phyloP scores from a whole-genome alignment of 306 rosid genomes.

The Boehmeria nivea region DNA sequence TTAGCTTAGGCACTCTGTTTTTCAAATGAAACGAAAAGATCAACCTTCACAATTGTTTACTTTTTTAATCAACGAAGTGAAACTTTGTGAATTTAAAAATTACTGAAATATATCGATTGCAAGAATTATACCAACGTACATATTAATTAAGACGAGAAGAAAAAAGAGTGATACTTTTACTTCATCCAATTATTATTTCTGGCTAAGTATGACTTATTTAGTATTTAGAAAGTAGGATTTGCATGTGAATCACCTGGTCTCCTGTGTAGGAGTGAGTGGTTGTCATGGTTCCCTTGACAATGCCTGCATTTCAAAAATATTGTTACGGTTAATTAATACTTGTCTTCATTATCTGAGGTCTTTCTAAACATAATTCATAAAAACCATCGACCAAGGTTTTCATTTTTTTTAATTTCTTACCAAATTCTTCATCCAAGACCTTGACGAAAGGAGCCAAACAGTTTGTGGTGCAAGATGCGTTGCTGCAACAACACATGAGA shows the following conservation, averaged over 20 bases:
- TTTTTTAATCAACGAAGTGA: too few relatives aligned
- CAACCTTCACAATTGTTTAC: too few relatives aligned
- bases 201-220: not conserved
- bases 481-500: constrained; percentile 39
- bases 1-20: too few relatives aligned
- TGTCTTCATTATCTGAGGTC: not conserved
- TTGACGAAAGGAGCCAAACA: constrained; percentile 97
- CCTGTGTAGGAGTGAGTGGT: constrained; percentile 99
- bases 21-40: too few relatives aligned
- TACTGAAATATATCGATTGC: too few relatives aligned
- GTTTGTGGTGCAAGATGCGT: constrained; percentile 97
- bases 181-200: not conserved
- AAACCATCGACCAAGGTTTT: not conserved
- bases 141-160: too few relatives aligned
- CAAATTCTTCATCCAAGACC: constrained; percentile 84
- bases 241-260: constrained; percentile 59
- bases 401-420: constrained; percentile 32
- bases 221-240: too few relatives aligned
- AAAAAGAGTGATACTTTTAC: too few relatives aligned
- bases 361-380: not conserved
- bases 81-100: too few relatives aligned
- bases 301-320: constrained; percentile 41
- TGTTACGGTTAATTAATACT: not conserved
- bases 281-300: constrained; percentile 98
- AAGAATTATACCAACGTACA: too few relatives aligned